Evolutionary conservation across 2,329 filamentous ascomycete genomes (phyloP), one percentile per base, ranked within the genome.

Genomic region (Scopulariopsis brevicaulis): DNA sequence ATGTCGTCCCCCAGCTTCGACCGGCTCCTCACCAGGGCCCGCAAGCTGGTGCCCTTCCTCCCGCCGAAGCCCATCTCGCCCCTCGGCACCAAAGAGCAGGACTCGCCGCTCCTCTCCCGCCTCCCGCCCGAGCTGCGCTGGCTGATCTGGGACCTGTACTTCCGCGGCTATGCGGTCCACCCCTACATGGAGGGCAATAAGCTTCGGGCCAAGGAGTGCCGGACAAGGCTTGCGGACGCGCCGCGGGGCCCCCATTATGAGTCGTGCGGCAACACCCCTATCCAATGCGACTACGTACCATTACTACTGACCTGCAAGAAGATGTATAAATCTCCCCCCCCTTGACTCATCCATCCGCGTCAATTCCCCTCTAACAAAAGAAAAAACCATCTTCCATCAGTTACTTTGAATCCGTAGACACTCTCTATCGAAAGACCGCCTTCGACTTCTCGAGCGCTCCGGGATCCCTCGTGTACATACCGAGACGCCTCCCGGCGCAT

Each of bases 41-140:
- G 61, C 58, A 56, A 59, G 34, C 46, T 61, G 46, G 52, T 62
- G 24, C 58, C 59, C 48, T 60, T 62, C 52, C 55, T 61, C 48
- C 58, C 52, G n/a, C 61, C 61, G 14, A 34, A 5, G n/a, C 61
- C 61, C 57, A 60, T 62, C 59, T 62, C 61, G n/a, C 57, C 61
- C 59, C 60, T 32, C 43, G 51, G 12, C 34, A 54, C 61, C 37
- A 59, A 59, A 54, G 54, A 58, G 52, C 61, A 62, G 58, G 43
- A 62, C 58, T 55, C 56, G 54, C 57, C 57, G 50, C 58, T 53
- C 34, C 58, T 62, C 50, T 60, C 50, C 53, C 60, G 25, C 37
- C 55, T 62, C 4, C 61, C 61, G 52, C 56, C 56, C 25, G 61
- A 62, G 59, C 24, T 62, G 18, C 60, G 61, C 43, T 54, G 51